phyloP scores from a whole-genome alignment of 2,329 filamentous ascomycete genomes.

The Aspergillus tanneri region DNA sequence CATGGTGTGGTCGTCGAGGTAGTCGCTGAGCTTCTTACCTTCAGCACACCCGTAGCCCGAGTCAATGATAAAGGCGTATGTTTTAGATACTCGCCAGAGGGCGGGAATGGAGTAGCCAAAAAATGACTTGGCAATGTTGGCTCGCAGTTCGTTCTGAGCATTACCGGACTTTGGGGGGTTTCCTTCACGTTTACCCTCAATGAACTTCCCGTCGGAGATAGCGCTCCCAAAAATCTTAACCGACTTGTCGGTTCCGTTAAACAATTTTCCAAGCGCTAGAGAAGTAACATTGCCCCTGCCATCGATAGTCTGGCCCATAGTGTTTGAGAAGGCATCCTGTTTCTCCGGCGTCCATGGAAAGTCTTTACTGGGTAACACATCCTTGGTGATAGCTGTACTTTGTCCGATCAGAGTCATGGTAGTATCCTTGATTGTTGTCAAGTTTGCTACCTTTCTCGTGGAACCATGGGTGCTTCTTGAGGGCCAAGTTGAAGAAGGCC shows the following conservation, averaged over 20 bases:
- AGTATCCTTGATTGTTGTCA: slow-evolving; percentile 10
- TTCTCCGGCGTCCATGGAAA: slow-evolving; percentile 4
- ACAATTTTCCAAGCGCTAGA: neutral
- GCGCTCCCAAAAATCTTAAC: neutral
- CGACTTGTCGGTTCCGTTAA: neutral
- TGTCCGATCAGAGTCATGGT: slow-evolving; percentile 11
- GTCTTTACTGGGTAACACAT: slow-evolving; percentile 2
- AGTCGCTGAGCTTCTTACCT: slow-evolving; percentile 1
- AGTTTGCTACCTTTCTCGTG: neutral
- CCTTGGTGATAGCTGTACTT: slow-evolving; percentile 13
- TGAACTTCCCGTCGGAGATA: slow-evolving; percentile 13
- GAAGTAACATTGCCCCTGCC: slow-evolving; percentile 10
- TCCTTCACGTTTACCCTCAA: slow-evolving; percentile 2
- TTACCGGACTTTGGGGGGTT: neutral
- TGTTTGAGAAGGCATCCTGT: slow-evolving; percentile 12
- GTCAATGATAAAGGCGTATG: slow-evolving; percentile 16
- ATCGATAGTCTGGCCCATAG: slow-evolving; percentile 8
- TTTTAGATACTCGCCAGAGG: slow-evolving; percentile 8
- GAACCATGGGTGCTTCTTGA: slow-evolving; percentile 1
- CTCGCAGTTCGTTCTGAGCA: neutral
- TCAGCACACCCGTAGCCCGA: slow-evolving; percentile 15
- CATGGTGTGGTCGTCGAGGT: slow-evolving; percentile 9
- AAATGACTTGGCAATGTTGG: slow-evolving; percentile 5
- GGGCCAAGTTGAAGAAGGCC: slow-evolving; percentile 8
- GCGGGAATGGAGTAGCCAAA: slow-evolving; percentile 12